Base-by-base conservation (phyloP, 2,329 filamentous ascomycete species). In the Microdochium nivale region DNA sequence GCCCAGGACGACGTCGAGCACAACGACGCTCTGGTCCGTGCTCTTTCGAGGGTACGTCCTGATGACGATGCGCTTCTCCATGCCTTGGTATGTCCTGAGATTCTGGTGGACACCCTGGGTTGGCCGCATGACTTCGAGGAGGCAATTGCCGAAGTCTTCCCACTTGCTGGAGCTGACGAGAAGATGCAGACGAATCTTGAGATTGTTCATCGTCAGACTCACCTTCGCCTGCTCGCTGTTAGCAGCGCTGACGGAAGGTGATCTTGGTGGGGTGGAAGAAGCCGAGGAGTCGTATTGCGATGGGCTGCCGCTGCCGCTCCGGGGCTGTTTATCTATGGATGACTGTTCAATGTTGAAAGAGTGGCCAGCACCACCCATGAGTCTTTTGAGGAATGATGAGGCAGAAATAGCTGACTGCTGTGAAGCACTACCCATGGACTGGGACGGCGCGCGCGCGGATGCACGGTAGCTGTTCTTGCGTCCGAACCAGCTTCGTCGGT, bases 91-190 rank as follows among this genome's bases (percentile, higher is more conserved):
- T 56, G 79, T 79, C 40, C 76, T 72, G 51, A 81, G 74, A 53
- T 77, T 81, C 68, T 79, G 80, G 43, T 73, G 73, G 66, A 78
- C 79, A 7, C 80, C 80, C 33, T 70, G 79, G 49, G 76, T 85
- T n/a, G 89, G 87, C 19, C 83, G 81, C 65, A 90, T 83, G 61
- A 99, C 90, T 16, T 87, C 89, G 54, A 99, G 73, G 35, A 83
- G 78, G 54, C 90, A 95, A 59, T 88, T 84, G 57, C 94, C 92
- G 72, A 91, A 84, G 65, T 97, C 91, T 55, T 90, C 84, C 94
- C 94, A 99, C 65, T 92, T 92, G 49, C 83, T 83, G 13, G 81
- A 75, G 1, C 80, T 75, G 54, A 90, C 86, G 49, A 92, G 84
- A 48, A 88, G 76, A 66, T 97, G 96, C 13, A 97, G 79, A 33